Evolutionary conservation across 805 yeast species (phyloP), one percentile per base, ranked within the genome.

Genomic region (Isabelozyma pseudorhagii): DNA sequence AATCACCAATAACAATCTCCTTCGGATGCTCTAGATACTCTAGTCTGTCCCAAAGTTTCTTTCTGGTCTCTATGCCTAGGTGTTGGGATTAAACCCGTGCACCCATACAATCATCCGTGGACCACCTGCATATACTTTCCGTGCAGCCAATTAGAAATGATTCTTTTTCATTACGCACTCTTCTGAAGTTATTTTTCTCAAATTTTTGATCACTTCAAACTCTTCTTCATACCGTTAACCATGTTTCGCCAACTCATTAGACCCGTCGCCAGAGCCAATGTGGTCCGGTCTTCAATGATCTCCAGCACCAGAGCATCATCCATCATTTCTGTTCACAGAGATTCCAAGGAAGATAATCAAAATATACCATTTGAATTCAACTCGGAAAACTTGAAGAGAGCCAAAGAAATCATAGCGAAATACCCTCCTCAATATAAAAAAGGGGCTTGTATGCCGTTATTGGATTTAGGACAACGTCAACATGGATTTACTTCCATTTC

Each of bases 381-480:
- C 50, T 60, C 76, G 11, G 89, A 82, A 54, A 88, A 87, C 74
- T 58, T 71, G 62, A 71, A 75, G 54, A 75, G 88, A 56, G 96
- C 96, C n/a, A 71, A 84, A 51, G 84, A 80, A 53, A 81, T 89
- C 61, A 77, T 89, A 47, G 81, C 86, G 60, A 87, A 87, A 72
- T 89, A 89, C 67, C 96, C 96, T 9, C 77, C 87, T 27, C 93
- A 89, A 65, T 89, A 89, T 70, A 89, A 88, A 66, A 89, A 89
- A 71, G 88, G 86, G 31, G 96, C 96, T 2, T 84, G 84, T 50
- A 89, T 89, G 96, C 96, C 96, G 8, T 77, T 89, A 52, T 78
- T 89, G 54, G 96, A 88, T 64, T 75, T 89, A 54, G 96, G 94
- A 40, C 96, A 89, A 72, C 86, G 96, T 61, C 96, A 89, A 69